These are phyloP conservation scores for Trichoderma arundinaceum DNA, from an alignment of 2,329 filamentous ascomycete genomes.

Conservation along the genomic window DNA sequence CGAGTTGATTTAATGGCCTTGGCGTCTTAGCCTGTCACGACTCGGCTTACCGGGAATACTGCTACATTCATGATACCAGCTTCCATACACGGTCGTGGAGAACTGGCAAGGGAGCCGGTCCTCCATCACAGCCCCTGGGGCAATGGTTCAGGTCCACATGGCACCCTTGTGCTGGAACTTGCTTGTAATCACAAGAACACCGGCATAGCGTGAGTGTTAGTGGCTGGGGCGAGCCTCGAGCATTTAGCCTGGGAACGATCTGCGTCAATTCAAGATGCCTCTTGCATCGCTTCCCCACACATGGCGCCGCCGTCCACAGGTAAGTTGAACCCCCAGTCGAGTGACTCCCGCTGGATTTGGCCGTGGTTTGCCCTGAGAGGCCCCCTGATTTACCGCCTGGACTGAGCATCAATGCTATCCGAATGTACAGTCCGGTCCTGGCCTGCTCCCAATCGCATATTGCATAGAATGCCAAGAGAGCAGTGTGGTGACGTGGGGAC, in stretches of 20 bases:
- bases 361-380: neutral
- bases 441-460: neutral
- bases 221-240: neutral
- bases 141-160: neutral
- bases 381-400: neutral
- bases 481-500: neutral
- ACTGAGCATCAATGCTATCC: neutral
- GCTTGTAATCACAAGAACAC: neutral
- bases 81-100: constrained; percentile 1
- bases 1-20: neutral
- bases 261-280: neutral
- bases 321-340: neutral
- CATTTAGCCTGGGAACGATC: neutral
- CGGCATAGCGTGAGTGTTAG: neutral
- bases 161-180: neutral
- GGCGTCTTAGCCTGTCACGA: neutral
- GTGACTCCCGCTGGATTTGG: neutral
- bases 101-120: neutral
- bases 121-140: neutral
- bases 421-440: no score
- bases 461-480: constrained; percentile 10
- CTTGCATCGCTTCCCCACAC: neutral
- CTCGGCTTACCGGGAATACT: neutral
- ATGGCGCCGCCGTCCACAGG: neutral
- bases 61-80: neutral